Base-by-base conservation (phyloP, 495 filamentous ascomycete genomes). In the Ascobolus immersus region DNA sequence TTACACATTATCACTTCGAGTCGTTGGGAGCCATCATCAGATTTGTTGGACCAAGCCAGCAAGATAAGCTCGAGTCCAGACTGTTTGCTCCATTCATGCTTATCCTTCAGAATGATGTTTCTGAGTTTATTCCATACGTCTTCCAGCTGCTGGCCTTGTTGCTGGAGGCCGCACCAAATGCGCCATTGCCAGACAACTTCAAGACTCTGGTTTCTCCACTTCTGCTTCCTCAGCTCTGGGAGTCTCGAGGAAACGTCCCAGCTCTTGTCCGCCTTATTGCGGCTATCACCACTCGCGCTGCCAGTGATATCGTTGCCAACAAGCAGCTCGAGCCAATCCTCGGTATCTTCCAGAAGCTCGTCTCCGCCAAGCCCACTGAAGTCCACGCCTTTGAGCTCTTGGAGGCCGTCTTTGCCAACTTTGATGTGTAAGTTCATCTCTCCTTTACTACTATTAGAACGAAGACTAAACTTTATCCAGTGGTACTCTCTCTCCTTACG, bases 1-100 rank as follows among this genome's bases (percentile, higher is more conserved):
- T 99, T 54, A 91, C 90, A 54, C 93, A 99, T 55, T 99, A 80
- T 53, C 79, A 89, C 49, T 99, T 99, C 37, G 89, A 99, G 53
- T 72, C 75, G 2, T 52, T 94, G 28, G 89, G 86, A n/a, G 82
- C 86, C n/a, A 65, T 99, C 29, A 79, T 94, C 36, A 62, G 70
- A 39, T 81, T 71, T 45, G 67, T 67, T 39, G 77, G 64, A 35
- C 66, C 69, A 22, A 57, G 61, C 17, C 67, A 74, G 39, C 68
- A 69, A 15, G 62, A 65, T 17, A 74, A 74, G 44, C 57, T 99
- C 17, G 76, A 94, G 45, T 60, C 64, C 25, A 61, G 64, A 20
- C 60, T 99, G 11, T 86, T 81, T 52, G 50, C 60, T 14, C 75
- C 80, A 0, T 84, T 94, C 45, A 65, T 69, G 9, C 54, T 48